phyloP scores from a whole-genome alignment of 805 yeast species.

The Metschnikowia chrysomelidarum region DNA sequence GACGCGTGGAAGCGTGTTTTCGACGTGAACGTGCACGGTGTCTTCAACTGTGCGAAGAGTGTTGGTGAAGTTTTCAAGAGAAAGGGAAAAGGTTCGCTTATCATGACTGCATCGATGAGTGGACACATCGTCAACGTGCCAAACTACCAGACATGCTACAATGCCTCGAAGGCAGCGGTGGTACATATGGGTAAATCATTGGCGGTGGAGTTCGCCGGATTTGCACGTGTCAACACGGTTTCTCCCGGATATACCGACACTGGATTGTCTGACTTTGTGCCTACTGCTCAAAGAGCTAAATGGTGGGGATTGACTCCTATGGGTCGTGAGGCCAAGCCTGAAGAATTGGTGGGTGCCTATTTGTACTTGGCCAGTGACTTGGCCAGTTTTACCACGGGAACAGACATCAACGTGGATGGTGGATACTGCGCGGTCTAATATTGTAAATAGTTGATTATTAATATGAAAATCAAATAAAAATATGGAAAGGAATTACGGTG shows the following conservation, averaged over 20 bases:
- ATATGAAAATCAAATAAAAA: background rate
- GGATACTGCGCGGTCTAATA: conserved; percentile 22
- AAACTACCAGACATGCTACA: conserved; percentile 67
- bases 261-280: conserved; percentile 21
- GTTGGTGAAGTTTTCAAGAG: conserved; percentile 70
- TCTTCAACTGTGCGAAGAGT: conserved; percentile 57
- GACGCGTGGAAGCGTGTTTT: conserved; percentile 70
- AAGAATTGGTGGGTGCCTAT: conserved; percentile 23
- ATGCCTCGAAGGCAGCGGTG: conserved; percentile 23
- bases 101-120: conserved; percentile 87
- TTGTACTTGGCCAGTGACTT: conserved; percentile 26
- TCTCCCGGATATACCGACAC: conserved; percentile 24
- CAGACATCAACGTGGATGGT: conserved; percentile 23
- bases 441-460: too few species aligned
- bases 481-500: background rate
- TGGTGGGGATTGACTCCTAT: conserved; percentile 25
- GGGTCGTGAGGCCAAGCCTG: conserved; percentile 24
- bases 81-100: conserved; percentile 74
- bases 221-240: conserved; percentile 22
- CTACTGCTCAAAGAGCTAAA: conserved; percentile 21
- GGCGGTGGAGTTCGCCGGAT: conserved; percentile 24
- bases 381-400: conserved; percentile 22
- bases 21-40: conserved; percentile 41
- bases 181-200: conserved; percentile 23
- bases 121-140: conserved; percentile 87